Conservation (phyloP, 768 basidiomycete species). For the Boletus reticuloceps region DNA sequence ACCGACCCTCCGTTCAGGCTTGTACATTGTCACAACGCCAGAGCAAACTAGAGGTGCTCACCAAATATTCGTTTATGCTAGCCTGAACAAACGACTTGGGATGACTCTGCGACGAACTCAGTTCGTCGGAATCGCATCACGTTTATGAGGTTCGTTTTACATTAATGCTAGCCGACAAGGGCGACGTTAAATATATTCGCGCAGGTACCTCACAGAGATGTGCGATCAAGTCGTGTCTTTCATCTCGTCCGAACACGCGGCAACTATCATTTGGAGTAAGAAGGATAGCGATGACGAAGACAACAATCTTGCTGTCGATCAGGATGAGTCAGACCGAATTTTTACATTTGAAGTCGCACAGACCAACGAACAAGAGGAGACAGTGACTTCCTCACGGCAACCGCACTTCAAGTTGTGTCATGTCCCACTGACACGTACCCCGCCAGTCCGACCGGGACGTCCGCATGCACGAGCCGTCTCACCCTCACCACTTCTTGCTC, state of each 20-base stretch:
- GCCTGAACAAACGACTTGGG: slow-evolving; percentile 62
- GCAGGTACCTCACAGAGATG: no score
- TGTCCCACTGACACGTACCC: no score
- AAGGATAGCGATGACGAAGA: slow-evolving; percentile 31
- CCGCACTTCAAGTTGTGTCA: no score
- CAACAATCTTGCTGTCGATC: slow-evolving; percentile 17
- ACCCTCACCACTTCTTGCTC: slow-evolving; percentile 86
- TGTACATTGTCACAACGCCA: slow-evolving; percentile 16
- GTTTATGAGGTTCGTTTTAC: no score
- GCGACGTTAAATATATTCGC: no score
- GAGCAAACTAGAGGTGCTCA: slow-evolving; percentile 3
- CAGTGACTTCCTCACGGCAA: no score
- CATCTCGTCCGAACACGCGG: no score
- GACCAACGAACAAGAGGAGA: slow-evolving; percentile 54
- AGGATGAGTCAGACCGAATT: slow-evolving; percentile 45
- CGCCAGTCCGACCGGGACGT: no score
- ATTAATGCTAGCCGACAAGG: no score
- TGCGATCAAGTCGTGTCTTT: no score
- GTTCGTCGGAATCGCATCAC: slow-evolving; percentile 53
- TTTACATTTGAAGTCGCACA: slow-evolving; percentile 54
- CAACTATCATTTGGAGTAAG: slow-evolving; percentile 46
- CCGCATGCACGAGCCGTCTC: no score
- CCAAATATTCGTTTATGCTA: slow-evolving; percentile 51
- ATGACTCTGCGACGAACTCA: slow-evolving; percentile 43
- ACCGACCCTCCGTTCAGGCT: slow-evolving; percentile 20